Evolutionary conservation across 2,329 filamentous ascomycete species (phyloP).

Genomic region (Cladosporium colombiae): DNA sequence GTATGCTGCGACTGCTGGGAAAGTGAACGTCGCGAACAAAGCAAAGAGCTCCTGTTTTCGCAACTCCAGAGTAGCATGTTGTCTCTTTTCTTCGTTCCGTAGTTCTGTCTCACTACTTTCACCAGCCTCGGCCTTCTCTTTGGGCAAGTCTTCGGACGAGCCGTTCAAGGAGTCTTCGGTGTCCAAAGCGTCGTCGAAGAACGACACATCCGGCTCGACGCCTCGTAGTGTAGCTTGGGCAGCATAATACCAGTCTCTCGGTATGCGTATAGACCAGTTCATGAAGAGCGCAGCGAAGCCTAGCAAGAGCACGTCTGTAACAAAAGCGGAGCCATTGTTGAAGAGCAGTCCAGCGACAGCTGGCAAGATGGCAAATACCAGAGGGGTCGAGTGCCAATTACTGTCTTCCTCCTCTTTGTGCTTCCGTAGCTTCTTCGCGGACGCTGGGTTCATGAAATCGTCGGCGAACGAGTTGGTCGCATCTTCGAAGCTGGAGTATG

Average conservation of each 20-base stretch:
- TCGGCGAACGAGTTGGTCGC: constrained; percentile 66
- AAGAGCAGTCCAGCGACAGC: constrained; percentile 84
- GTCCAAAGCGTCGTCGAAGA: constrained; percentile 23
- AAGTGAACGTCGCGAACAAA: constrained; percentile 74
- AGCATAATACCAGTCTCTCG: constrained; percentile 68
- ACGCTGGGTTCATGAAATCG: constrained; percentile 61
- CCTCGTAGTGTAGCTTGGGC: constrained; percentile 41
- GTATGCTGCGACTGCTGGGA: constrained; percentile 77
- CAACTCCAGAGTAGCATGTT: constrained; percentile 61
- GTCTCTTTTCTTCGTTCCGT: constrained; percentile 24
- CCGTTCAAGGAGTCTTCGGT: constrained; percentile 29
- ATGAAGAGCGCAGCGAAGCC: constrained; percentile 80
- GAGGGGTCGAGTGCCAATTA: constrained; percentile 75
- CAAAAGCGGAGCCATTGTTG: constrained; percentile 76
- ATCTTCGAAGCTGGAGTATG: constrained; percentile 72
- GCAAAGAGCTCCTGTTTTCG: constrained; percentile 74
- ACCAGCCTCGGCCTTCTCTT: constrained; percentile 1
- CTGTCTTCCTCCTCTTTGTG: constrained; percentile 57
- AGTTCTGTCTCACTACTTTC: constrained; percentile 18
- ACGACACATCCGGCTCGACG: constrained; percentile 16
- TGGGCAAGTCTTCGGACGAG: constrained; percentile 18
- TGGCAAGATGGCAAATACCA: constrained; percentile 81
- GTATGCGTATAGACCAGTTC: constrained; percentile 87
- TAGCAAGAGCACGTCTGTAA: constrained; percentile 82
- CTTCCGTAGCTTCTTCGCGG: constrained; percentile 29